Base-by-base conservation (phyloP, 2,329 filamentous ascomycete species). In the Trichoderma sp. region DNA sequence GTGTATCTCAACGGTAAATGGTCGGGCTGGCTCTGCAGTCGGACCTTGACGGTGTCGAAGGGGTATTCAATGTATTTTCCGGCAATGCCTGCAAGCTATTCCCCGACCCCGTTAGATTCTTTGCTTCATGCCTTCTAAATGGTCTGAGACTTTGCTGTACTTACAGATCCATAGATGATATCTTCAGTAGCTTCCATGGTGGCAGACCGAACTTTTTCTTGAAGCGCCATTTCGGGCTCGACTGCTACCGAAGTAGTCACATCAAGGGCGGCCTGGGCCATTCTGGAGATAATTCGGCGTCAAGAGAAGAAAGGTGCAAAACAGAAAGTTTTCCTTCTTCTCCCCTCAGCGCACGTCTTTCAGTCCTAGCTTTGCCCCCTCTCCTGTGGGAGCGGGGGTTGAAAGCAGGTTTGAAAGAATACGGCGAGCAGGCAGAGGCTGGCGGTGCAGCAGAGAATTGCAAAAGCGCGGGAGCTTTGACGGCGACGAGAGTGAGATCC, bases 1-100 rank as follows among this genome's bases (percentile, higher is more conserved):
- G 83, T 89, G 80, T 97, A 98, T 70, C 88, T 90, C 24, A 94
- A 87, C 19, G 93, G 94, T 2, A 93, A 85, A 75, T 91, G 88
- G 79, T 95, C 91, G 40, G 94, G 92, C 79, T 98, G 95, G n/a
- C 95, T 96, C 79, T 99, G 96, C 13, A 99, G 88, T 52, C 96
- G 92, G 70, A 99, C 96, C 82, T 99, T 99, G 79, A 99, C 91
- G 0, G 96, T 99, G 81, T 99, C 96, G 81, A 99, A 99, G 29
- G 96, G 96, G 79, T 97, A 99, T 80, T 99, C 96, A 77, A 99
- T 95, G 79, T 95, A 93, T 83, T 98, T 99, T 72, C 95, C 95
- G 43, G 93, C 90, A 70, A 96, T 88, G 71, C 96, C 96, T 68
- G 95, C 94, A 70, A 88, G 80, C 92, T 94, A 72, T 31, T 55